Percentiles rank a stretch among this genome's conserved stretches.
Conservation (phyloP, 352 stramenopile species). For the Globisporangium sylvaticum region DNA sequence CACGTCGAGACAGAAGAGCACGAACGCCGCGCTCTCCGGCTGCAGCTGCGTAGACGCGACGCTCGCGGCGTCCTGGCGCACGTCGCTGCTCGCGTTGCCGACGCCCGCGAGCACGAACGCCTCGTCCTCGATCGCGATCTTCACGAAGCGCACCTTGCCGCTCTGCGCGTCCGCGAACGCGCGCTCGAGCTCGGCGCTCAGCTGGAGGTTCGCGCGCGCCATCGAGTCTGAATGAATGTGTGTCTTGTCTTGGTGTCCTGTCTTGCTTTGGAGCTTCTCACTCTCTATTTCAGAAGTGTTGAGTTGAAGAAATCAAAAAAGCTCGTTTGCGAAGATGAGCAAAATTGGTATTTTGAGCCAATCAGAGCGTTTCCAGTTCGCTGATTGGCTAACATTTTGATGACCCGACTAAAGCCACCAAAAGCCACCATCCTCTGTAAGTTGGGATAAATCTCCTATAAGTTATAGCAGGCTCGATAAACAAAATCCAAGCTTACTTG, state of each 20-base stretch:
- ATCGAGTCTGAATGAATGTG: conserved; percentile 25
- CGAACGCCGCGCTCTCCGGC: conserved; percentile 54
- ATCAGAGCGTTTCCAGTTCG: too few relatives aligned
- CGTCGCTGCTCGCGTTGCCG: conserved; percentile 36
- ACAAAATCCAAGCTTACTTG: too few relatives aligned
- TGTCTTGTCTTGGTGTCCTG: background rate
- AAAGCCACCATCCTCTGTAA: too few relatives aligned
- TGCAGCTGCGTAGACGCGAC: conserved; percentile 25
- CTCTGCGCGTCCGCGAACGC: conserved; percentile 71
- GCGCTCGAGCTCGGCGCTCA: conserved; percentile 59
- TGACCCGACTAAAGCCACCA: too few relatives aligned
- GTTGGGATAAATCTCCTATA: too few relatives aligned
- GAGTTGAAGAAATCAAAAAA: conserved; percentile 2
- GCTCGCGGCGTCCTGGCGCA: conserved; percentile 37
- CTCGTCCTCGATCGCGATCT: conserved; percentile 55
- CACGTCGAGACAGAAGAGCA: conserved; percentile 76
- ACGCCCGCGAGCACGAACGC: conserved; percentile 50
- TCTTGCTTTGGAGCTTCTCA: background rate
- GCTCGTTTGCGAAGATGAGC: background rate
- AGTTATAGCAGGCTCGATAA: too few relatives aligned
- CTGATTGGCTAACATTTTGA: too few relatives aligned
- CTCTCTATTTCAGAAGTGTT: background rate
- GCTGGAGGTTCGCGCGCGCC: conserved; percentile 57
- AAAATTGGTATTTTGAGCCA: background rate
- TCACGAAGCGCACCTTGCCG: conserved; percentile 67